These are phyloP conservation scores for Pseudogymnoascus destructans DNA, from an alignment of 2,329 filamentous ascomycete genomes.

Conservation along the genomic window DNA sequence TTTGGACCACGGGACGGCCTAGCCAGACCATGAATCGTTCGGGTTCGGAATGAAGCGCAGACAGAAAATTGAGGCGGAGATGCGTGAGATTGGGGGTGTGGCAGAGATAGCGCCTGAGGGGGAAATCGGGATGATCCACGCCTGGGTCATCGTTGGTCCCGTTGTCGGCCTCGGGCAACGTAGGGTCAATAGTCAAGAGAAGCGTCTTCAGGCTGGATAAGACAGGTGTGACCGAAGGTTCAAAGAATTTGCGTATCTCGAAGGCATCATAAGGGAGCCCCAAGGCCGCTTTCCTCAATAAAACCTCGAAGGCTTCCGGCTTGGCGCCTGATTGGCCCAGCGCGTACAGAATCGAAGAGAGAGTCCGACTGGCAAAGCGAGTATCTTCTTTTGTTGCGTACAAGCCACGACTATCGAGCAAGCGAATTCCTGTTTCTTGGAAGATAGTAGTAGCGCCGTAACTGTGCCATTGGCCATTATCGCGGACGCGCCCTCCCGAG, in stretches of 20 bases:
- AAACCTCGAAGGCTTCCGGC: constrained; percentile 35
- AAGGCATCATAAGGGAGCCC: constrained; percentile 33
- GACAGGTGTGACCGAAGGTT: constrained; percentile 29
- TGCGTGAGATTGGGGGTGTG: constrained; percentile 33
- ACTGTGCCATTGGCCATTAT: constrained; percentile 38
- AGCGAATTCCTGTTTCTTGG: constrained; percentile 25
- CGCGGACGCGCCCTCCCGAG: constrained; percentile 36
- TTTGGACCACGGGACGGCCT: constrained; percentile 13
- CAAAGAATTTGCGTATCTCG: constrained; percentile 31
- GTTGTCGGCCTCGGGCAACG: constrained; percentile 9
- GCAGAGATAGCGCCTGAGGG: constrained; percentile 21
- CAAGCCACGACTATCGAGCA: not conserved
- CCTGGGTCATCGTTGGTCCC: constrained; percentile 12
- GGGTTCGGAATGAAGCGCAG: constrained; percentile 10
- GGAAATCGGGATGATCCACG: constrained; percentile 15
- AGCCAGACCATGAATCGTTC: constrained; percentile 31
- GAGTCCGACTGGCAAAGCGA: constrained; percentile 27
- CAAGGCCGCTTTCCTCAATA: constrained; percentile 25
- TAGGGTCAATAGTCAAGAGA: constrained; percentile 27
- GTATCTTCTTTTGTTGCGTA: constrained; percentile 11
- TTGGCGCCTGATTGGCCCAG: constrained; percentile 29
- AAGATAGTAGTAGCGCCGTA: constrained; percentile 36
- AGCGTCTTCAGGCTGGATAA: constrained; percentile 35
- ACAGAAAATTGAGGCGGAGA: constrained; percentile 39
- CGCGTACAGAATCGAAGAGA: constrained; percentile 31